Evolutionary conservation across 2,329 filamentous ascomycete species (phyloP), one percentile per base, ranked within the genome.

Genomic region (Aschersonia sp.): DNA sequence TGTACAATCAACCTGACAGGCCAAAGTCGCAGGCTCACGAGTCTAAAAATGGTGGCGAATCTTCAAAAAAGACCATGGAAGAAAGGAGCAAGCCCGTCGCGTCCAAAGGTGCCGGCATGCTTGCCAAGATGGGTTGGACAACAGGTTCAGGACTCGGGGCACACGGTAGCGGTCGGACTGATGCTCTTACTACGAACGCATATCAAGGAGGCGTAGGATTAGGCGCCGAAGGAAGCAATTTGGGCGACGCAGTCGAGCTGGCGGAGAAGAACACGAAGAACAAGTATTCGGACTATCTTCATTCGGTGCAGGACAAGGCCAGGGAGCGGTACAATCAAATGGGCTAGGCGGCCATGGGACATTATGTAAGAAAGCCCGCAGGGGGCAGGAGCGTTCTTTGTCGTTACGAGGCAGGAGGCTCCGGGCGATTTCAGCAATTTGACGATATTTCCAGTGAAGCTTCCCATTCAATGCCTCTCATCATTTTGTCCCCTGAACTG

Each of bases 41-140:
- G 48, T 56, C 65, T 28, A 68, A 70, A 43, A 20, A 20, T 20
- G 53, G 61, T 3, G 61, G 61, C 9, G 40, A 28, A 10, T 5
- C 40, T 5, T 31, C 45, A n/a, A 31, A 52, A 9, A 52, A 52
- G 3, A 44, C 51, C 10, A 30, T 52, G 2, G 30, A 43, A 3
- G 50, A 54, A 5, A 47, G 56, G 3, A 44, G 51, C 9, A 59
- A 58, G 32, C 63, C 70, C 5, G 59, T 60, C 45, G 65, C 69
- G 50, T 80, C 77, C 38, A 85, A 82, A 61, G 81, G 82, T 9
- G 79, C 79, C 0, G 77, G 78, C 3, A 71, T 86, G 58, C 68
- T 87, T 40, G 77, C 79, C 40, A 86, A 85, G 67, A 84, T 85
- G 77, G 83, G 83, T 30, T 86, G 82, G 82, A 77, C 68, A 29